Percentiles rank a stretch among this genome's conserved stretches.
Conservation (phyloP, 2,329 filamentous ascomycete genomes). For the Cordyceps pruinosa region DNA sequence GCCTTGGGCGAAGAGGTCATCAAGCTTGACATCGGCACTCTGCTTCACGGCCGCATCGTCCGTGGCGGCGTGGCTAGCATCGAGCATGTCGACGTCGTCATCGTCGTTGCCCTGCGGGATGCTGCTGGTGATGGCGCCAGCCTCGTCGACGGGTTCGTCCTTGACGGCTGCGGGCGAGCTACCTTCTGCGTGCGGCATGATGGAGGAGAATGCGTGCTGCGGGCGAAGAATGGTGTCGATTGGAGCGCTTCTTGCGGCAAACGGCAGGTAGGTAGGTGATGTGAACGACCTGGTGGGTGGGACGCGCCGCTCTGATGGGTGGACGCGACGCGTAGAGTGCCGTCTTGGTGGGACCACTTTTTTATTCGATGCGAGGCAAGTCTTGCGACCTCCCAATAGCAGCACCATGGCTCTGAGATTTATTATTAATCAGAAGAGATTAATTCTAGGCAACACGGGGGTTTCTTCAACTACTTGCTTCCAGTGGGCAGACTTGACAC, state of each 20-base stretch:
- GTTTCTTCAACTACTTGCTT: too few relatives aligned
- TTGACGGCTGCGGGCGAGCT: constrained; percentile 23
- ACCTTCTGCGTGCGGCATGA: constrained; percentile 39
- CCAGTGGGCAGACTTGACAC: too few relatives aligned
- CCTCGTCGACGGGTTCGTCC: constrained; percentile 30
- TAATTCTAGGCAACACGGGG: too few relatives aligned
- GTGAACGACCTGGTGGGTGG: background rate
- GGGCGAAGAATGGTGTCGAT: background rate
- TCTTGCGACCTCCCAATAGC: too few relatives aligned
- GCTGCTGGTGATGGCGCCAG: constrained; percentile 21
- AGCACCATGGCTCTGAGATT: too few relatives aligned
- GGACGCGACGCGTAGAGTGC: constrained; percentile 12
- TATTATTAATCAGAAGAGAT: too few relatives aligned
- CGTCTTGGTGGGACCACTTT: constrained; percentile 1
- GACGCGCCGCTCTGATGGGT: constrained; percentile 1
- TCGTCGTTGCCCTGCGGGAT: constrained; percentile 24
- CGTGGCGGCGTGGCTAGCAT: constrained; percentile 21
- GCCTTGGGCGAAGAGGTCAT: constrained; percentile 51
- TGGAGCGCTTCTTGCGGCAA: background rate
- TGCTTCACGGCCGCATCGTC: constrained; percentile 28
- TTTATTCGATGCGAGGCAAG: background rate
- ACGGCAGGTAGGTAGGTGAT: background rate
- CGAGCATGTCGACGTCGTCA: constrained; percentile 36
- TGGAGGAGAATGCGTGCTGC: background rate
- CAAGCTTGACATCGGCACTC: constrained; percentile 47